Conservation (phyloP, 2,329 filamentous ascomycete species). For the Fusarium hainanense region DNA sequence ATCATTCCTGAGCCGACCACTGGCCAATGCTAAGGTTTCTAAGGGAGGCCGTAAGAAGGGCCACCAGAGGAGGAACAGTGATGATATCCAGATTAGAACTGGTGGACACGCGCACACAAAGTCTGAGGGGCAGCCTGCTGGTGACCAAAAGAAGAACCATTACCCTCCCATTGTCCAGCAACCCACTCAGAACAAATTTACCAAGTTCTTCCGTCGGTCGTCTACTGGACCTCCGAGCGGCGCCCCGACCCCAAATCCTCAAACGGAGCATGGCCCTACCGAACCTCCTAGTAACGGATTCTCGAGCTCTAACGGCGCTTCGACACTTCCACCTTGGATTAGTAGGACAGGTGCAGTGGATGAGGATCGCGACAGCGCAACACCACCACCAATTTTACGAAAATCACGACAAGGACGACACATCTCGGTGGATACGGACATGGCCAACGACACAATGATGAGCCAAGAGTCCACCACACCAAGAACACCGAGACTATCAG, state of each 20-base stretch:
- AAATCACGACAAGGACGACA: conserved; percentile 52
- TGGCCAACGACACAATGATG: conserved; percentile 13
- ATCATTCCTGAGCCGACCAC: conserved; percentile 35
- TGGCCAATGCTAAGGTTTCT: conserved; percentile 25
- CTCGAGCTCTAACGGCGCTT: conserved; percentile 40
- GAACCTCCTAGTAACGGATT: conserved; percentile 26
- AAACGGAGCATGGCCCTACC: conserved; percentile 17
- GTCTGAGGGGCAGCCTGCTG: conserved; percentile 34
- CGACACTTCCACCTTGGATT: conserved; percentile 56
- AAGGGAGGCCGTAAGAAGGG: conserved; percentile 37
- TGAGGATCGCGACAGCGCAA: conserved; percentile 61
- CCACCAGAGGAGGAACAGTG: conserved; percentile 46
- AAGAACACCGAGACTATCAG: conserved; percentile 32
- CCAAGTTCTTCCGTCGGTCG: conserved; percentile 64
- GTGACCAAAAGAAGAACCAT: conserved; percentile 54
- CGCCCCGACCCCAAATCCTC: conserved; percentile 17
- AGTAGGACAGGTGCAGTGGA: conserved; percentile 51
- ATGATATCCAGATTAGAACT: conserved; percentile 46
- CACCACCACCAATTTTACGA: conserved; percentile 67
- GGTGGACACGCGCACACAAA: conserved; percentile 43
- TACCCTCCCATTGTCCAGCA: conserved; percentile 64
- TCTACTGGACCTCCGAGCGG: conserved; percentile 50
- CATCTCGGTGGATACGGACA: conserved; percentile 39
- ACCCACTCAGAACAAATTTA: conserved; percentile 59
- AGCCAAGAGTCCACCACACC: conserved; percentile 34